Evolutionary conservation across 352 stramenopile species (phyloP).

Genomic region (Phytophthora chlamydospora): DNA sequence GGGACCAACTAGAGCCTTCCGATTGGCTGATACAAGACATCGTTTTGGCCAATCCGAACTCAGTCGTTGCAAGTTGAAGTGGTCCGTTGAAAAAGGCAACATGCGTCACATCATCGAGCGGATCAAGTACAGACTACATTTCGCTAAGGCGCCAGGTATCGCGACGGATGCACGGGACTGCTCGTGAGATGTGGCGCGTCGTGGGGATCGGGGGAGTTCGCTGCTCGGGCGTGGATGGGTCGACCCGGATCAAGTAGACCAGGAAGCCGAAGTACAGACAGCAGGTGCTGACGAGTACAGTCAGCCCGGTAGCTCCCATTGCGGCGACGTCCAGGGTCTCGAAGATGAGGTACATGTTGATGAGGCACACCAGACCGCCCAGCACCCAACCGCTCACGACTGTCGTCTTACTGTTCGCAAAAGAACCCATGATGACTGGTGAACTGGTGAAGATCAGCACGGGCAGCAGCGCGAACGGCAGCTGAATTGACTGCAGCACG

Average conservation of each 20-base stretch:
- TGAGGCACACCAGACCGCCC: conserved; percentile 65
- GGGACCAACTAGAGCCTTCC: conserved; percentile 4
- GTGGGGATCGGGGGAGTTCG: conserved; percentile 21
- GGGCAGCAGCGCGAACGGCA: conserved; percentile 92
- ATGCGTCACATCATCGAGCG: no score
- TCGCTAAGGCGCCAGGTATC: no score
- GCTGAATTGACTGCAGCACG: conserved; percentile 92
- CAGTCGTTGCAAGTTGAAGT: conserved; percentile 1
- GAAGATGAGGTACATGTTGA: conserved; percentile 83
- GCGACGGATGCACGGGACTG: no score
- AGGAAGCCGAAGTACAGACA: conserved; percentile 77
- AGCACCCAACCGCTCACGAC: conserved; percentile 63
- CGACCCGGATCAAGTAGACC: conserved; percentile 58
- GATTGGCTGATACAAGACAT: conserved; percentile 8
- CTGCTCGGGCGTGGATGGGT: conserved; percentile 33
- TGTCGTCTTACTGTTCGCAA: conserved; percentile 56
- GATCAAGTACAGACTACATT: no score
- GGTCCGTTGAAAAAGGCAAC: not conserved
- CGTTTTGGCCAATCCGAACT: conserved; percentile 10
- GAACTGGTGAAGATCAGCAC: conserved; percentile 90
- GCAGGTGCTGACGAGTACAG: conserved; percentile 36
- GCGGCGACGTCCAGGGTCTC: conserved; percentile 63
- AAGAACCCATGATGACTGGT: conserved; percentile 79
- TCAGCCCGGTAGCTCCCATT: conserved; percentile 41
- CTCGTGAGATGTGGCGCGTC: conserved; percentile 20